Conservation (phyloP, 805 yeast genomes). For the Candida orba region DNA sequence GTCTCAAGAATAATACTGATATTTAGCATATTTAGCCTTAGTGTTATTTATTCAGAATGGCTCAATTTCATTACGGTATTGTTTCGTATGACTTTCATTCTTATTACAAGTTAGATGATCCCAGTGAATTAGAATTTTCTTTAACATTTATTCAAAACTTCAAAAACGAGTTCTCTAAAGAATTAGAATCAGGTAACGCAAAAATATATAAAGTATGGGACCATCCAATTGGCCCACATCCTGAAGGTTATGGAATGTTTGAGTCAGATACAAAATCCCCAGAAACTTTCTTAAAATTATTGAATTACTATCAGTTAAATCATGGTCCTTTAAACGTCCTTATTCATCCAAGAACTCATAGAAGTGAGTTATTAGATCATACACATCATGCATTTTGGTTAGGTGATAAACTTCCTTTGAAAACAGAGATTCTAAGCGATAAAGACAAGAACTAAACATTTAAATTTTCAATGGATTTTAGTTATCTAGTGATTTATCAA, state of each 20-base stretch:
- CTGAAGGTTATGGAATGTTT: conserved; percentile 43
- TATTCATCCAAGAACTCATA: conserved; percentile 46
- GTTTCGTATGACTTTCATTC: conserved; percentile 49
- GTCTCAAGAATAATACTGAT: too few relatives aligned
- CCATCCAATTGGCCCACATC: conserved; percentile 51
- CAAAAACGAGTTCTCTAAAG: conserved; percentile 33
- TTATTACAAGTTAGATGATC: conserved; percentile 31
- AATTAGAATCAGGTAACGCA: conserved; percentile 31
- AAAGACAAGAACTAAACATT: neutral
- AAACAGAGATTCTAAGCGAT: conserved; percentile 3
- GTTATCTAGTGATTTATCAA: too few relatives aligned
- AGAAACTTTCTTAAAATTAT: conserved; percentile 34
- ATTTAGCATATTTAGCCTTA: too few relatives aligned
- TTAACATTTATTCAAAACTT: conserved; percentile 33
- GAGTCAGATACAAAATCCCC: conserved; percentile 46
- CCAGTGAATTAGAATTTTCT: conserved; percentile 29
- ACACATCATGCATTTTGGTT: conserved; percentile 52
- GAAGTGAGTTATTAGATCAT: conserved; percentile 36
- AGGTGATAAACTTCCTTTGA: conserved; percentile 34
- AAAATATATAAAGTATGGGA: conserved; percentile 40
- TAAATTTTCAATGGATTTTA: too few relatives aligned
- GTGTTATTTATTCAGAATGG: neutral
- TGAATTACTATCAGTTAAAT: conserved; percentile 45
- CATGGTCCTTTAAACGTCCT: conserved; percentile 47
- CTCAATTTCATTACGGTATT: conserved; percentile 21